Evolutionary conservation across 768 basidiomycete genomes (phyloP).

Genomic region (Phanerochaete sordida): DNA sequence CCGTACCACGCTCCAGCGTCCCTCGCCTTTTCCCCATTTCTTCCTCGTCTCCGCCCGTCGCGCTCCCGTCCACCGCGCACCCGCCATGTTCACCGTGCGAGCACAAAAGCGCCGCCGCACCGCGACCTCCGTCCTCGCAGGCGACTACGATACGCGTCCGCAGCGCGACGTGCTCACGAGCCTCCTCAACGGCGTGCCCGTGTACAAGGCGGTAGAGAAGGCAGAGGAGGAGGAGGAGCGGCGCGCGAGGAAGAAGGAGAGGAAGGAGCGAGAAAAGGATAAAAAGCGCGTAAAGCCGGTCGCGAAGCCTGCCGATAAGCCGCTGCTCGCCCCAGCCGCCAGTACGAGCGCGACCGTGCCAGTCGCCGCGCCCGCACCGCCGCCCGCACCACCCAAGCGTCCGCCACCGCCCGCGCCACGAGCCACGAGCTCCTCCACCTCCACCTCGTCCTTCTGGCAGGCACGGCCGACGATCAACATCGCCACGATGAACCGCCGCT

Average conservation of each 20-base stretch:
- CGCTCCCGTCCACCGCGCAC: constrained; percentile 15
- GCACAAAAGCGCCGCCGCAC: constrained; percentile 47
- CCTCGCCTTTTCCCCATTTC: constrained; percentile 17
- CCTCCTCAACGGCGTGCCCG: constrained; percentile 70
- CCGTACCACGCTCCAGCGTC: constrained; percentile 22
- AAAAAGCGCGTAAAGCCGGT: constrained; percentile 18
- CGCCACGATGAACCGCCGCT: constrained; percentile 62
- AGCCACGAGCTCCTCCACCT: constrained; percentile 15
- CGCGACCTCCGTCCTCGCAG: constrained; percentile 74
- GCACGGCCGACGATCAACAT: constrained; percentile 73
- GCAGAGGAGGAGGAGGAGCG: constrained; percentile 59
- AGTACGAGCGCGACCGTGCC: constrained; percentile 9
- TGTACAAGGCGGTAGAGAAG: constrained; percentile 60
- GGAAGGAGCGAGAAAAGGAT: constrained; percentile 32
- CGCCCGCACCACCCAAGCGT: background rate
- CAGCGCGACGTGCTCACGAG: constrained; percentile 76
- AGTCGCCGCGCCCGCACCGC: background rate
- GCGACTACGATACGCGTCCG: constrained; percentile 65
- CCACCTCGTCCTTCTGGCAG: constrained; percentile 58
- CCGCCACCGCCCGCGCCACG: constrained; percentile 17
- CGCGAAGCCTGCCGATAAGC: constrained; percentile 22
- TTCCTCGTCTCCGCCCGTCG: constrained; percentile 1
- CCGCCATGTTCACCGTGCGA: constrained; percentile 15
- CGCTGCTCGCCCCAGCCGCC: constrained; percentile 10
- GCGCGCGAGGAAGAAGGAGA: constrained; percentile 26